Evolutionary conservation across 2,329 filamentous ascomycete genomes (phyloP).

Genomic region (Nigrospora oryzae): DNA sequence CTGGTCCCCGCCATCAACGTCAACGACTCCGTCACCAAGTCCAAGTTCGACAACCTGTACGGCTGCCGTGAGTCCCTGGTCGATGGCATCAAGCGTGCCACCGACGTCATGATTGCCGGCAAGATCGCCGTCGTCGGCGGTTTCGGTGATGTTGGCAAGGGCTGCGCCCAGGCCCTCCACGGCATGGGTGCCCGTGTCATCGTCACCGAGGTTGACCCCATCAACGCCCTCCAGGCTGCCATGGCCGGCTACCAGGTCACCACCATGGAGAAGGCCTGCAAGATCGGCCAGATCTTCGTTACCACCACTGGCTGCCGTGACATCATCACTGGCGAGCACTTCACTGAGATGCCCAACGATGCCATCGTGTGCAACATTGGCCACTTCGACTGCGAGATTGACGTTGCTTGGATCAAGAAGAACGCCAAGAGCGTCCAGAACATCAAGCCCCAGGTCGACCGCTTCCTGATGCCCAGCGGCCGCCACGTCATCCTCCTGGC

Average conservation of each 20-base stretch:
- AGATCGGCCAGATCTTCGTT: constrained; percentile 92
- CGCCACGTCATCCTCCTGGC: constrained; percentile 97
- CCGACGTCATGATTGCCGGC: constrained; percentile 99
- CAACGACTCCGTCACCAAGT: constrained; percentile 99
- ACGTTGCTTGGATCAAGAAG: constrained; percentile 98
- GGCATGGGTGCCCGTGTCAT: constrained; percentile 96
- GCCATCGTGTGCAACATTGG: constrained; percentile 99
- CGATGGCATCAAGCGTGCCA: constrained; percentile 99
- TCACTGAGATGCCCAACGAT: constrained; percentile 92
- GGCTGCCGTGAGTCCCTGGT: constrained; percentile 98
- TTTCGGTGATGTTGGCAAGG: constrained; percentile 99
- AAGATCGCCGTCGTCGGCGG: constrained; percentile 97
- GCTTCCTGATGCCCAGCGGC: constrained; percentile 88
- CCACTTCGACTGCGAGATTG: constrained; percentile 99
- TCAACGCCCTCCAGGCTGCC: constrained; percentile 98
- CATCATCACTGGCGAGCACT: constrained; percentile 87
- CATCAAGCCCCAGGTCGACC: constrained; percentile 99
- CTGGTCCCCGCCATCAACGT: constrained; percentile 97
- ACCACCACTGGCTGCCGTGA: constrained; percentile 99
- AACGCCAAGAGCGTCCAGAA: constrained; percentile 90
- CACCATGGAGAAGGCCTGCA: constrained; percentile 95
- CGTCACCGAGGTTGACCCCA: constrained; percentile 95
- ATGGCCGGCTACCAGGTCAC: constrained; percentile 95
- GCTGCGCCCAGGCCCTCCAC: constrained; percentile 90
- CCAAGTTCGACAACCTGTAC: constrained; percentile 99